phyloP scores from a whole-genome alignment of 345 rosid species.

The Populus pruinosa region DNA sequence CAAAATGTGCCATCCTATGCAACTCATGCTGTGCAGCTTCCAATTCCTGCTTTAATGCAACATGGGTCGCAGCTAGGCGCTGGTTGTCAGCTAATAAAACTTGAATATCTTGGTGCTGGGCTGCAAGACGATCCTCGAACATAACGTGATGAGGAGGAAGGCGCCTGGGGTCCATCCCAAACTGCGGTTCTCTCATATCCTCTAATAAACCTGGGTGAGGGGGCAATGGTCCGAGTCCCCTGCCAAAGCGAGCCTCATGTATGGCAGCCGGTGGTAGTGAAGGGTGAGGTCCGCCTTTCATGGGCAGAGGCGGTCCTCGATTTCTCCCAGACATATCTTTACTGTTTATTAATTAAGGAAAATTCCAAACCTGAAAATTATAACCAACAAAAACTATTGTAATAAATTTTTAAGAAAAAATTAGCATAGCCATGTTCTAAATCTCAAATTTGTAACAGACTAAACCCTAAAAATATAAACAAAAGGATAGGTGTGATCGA shows the following conservation, averaged over 20 bases:
- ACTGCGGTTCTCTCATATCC: constrained; percentile 59
- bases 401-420: too few species aligned
- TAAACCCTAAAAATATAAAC: too few species aligned
- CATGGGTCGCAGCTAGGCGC: constrained; percentile 82
- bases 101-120: constrained; percentile 87
- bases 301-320: constrained; percentile 37
- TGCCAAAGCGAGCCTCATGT: constrained; percentile 14
- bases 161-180: constrained; percentile 53
- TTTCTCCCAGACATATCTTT: constrained; percentile 37
- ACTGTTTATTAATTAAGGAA: background rate
- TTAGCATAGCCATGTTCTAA: too few species aligned
- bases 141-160: constrained; percentile 58
- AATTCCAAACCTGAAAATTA: too few species aligned
- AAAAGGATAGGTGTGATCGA: too few species aligned
- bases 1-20: constrained; percentile 59
- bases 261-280: background rate
- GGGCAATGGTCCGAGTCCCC: constrained; percentile 41
- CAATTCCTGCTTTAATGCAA: constrained; percentile 87
- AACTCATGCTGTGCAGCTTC: constrained; percentile 80
- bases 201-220: constrained; percentile 56
- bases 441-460: too few species aligned
- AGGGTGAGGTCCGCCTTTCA: constrained; percentile 15
- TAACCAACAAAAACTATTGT: too few species aligned
- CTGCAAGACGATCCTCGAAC: constrained; percentile 69
- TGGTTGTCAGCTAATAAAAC: constrained; percentile 83